Conservation (phyloP, 371 early-diverging fungal species). For the Haplosporangium sp. region DNA sequence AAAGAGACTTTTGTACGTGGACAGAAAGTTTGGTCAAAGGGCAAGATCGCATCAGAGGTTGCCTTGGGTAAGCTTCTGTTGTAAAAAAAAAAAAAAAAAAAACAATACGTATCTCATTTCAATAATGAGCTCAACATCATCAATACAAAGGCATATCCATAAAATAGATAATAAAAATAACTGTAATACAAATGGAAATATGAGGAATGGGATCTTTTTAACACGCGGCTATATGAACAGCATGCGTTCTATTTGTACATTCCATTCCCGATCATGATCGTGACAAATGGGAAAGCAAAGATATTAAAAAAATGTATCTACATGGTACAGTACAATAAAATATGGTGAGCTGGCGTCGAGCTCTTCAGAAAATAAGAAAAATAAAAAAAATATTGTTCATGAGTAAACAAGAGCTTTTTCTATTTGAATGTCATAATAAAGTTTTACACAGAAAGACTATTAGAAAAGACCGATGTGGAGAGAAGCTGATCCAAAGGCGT, state of each 20-base stretch:
- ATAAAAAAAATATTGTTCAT: too few species aligned
- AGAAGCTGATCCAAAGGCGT: neutral
- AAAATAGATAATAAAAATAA: neutral
- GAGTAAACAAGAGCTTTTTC: neutral
- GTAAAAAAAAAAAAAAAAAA: conserved; percentile 11
- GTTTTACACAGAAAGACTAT: neutral
- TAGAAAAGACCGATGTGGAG: conserved; percentile 2
- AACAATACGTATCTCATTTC: too few species aligned
- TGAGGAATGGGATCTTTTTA: too few species aligned
- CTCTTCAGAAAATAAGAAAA: neutral
- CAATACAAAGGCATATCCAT: neutral
- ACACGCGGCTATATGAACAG: too few species aligned
- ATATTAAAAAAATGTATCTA: too few species aligned
- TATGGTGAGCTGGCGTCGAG: neutral
- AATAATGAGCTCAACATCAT: neutral
- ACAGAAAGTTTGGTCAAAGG: conserved; percentile 62
- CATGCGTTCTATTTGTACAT: too few species aligned
- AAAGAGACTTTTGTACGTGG: conserved; percentile 84
- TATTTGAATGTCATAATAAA: neutral
- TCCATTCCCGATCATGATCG: too few species aligned
- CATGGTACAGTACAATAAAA: too few species aligned
- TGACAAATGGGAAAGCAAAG: too few species aligned
- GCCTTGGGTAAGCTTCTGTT: conserved; percentile 50
- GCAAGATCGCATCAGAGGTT: conserved; percentile 36
- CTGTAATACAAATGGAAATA: neutral